These are phyloP conservation scores for Vigna angularis DNA, from an alignment of 306 rosid species.

Conservation along the genomic window DNA sequence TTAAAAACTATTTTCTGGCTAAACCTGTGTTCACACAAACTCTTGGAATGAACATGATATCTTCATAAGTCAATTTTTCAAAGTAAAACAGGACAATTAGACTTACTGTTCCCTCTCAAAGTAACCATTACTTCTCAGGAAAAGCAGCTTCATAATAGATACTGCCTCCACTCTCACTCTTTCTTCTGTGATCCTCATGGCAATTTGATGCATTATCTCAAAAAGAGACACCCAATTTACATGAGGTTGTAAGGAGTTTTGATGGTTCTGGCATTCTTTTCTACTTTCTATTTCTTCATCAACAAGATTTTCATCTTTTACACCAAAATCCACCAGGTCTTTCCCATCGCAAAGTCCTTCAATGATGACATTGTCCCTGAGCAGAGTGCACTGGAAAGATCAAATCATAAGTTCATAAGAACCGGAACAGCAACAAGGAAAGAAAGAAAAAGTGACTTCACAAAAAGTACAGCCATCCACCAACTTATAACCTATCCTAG, in stretches of 20 bases:
- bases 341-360: constrained; percentile 59
- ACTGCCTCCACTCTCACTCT: constrained; percentile 70
- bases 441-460: constrained; percentile 2
- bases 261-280: constrained; percentile 55
- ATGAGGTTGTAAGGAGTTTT: constrained; percentile 51
- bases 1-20: constrained; percentile 61
- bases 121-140: constrained; percentile 65
- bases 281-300: constrained; percentile 47
- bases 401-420: constrained; percentile 96
- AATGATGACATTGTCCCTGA: constrained; percentile 84
- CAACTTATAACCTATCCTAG: constrained; percentile 32
- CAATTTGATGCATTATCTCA: constrained; percentile 65
- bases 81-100: constrained; percentile 31
- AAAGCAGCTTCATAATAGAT: constrained; percentile 68
- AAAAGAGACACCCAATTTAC: constrained; percentile 71
- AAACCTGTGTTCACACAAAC: constrained; percentile 63
- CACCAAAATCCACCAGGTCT: constrained; percentile 51
- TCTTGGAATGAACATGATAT: constrained; percentile 21
- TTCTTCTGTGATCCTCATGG: constrained; percentile 64
- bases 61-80: constrained; percentile 33
- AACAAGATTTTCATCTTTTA: constrained; percentile 47
- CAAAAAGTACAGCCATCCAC: constrained; percentile 32
- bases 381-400: constrained; percentile 99
- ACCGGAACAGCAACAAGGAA: constrained; percentile 40
- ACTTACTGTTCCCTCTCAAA: constrained; percentile 82